Base-by-base conservation (phyloP, 495 filamentous ascomycete genomes). In the Podospora bellae-mahoneyi region DNA sequence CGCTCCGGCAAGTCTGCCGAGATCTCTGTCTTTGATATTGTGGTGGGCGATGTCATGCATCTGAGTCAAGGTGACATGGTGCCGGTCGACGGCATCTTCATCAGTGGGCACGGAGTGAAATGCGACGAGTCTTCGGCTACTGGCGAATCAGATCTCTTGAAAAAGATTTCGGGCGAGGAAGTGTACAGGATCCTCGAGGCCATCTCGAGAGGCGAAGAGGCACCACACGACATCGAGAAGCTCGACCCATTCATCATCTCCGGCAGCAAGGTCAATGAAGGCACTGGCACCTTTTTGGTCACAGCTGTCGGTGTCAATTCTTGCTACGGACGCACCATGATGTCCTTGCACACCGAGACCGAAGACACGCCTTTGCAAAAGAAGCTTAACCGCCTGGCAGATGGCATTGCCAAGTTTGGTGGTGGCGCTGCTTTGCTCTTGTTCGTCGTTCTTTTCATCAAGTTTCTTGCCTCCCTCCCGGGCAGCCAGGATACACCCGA, bases 211-310 rank as follows among this genome's bases (percentile, higher is more conserved):
- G 72, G 73, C 15, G 74, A 62, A 6, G 60, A 63, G 18, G 55
- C 69, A 13, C 83, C 89, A 39, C 85, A 91, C 59, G 85, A 84
- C 68, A 78, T 91, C 19, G 83, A 85, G 68, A 97, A 97, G 76
- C 80, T 94, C 73, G 94, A 98, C 71, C 93, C 93, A 1, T 97
- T 97, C 75, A 96, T 98, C 72, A 86, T 97, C 55, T 98, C 94
- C 7, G 94, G 94, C 59, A 90, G 89, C 34, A 95, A 95, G 76
- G 91, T 98, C 27, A 91, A 92, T 44, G 94, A 98, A 80, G 94
- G 94, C 26, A 87, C 95, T 28, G 93, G 93, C 0, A 92, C 89
- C 7, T 97, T 94, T 73, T 74, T 97, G 63, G 89, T 95, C 58
- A 98, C 94, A 1, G 88, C 92, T 27, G 91, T 90, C 18, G 94